Base-by-base conservation (phyloP, 768 basidiomycete species). In the Leccinum broughii region DNA sequence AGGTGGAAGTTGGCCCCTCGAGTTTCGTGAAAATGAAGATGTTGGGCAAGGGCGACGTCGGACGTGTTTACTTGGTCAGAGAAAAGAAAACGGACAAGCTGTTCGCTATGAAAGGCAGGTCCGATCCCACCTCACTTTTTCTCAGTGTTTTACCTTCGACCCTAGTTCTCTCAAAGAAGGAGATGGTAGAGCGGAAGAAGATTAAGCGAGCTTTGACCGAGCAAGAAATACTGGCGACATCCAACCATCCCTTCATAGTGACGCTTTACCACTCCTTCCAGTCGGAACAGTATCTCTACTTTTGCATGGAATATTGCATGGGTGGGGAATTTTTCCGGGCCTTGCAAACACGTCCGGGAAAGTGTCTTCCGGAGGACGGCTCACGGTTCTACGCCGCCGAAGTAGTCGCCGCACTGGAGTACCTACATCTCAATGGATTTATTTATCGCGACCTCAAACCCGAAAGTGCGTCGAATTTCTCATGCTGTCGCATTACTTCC, bases 121-220 rank as follows among this genome's bases (percentile, higher is more conserved):
- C 46, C 58, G 15, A 37, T 63, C 49, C 51, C 53, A 48, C 46
- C 39, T 53, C 52, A 22, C 54, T 11, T 41, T 3, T 57, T 58
- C 7, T 28, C 54, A 53, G 54, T 56, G 41, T 54, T 60, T 66
- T 28, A 65, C 59, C 35, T 59, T 3, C 77, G 73, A 71, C 76
- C 72, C 70, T 75, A 96, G 97, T 99, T 24, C 81, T 99, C 50
- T 97, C 95, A 54, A 98, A 98, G 81, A 93, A 91, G 81, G 97
- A 99, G 81, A 98, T 99, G 96, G 95, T 99, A 75, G 94, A 96
- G 78, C 87, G 97, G 68, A 97, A 96, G 80, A 99, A 99, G 82
- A 96, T 99, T 80, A 99, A 99, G 76, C 87, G 97, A 62, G 97
- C 96, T 9, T 74, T 99, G 70, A 98, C 97, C 4, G 97, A 99